Evolutionary conservation across 345 rosid species (phyloP), one percentile per base, ranked within the genome.

Genomic region (Aurinia saxatilis): DNA sequence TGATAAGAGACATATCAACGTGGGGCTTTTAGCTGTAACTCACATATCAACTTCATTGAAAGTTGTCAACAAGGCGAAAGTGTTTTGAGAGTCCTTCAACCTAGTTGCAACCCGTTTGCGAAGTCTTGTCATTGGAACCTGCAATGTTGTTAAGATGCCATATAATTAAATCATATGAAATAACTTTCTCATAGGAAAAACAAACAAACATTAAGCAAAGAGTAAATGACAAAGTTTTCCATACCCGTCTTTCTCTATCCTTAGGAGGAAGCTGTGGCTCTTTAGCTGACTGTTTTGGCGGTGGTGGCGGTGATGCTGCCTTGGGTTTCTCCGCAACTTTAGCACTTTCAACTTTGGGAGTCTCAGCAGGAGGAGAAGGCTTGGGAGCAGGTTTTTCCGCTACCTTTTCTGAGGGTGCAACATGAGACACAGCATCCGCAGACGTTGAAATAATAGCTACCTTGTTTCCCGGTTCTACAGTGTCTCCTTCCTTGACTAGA

Each of bases 51-150:
- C 92, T 81, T 90, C 99, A 76, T 95, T 90, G 80, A 95, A 95
- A 30, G 99, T 95, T 23, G 99, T 90, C 76, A 95, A 68, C 89
- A 95, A 16, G 0, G 99, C 95, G 67, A 95, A 95, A 16, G 97
- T 95, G 75, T 95, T 95, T 48, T 93, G 99, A 36, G 99, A 90
- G 66, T 93, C 99, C 72, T 93, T 93, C 91, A 93, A 72, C 63
- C 99, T 79, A 52, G 85, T 82, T 6, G 97, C 99, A 36, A 95
- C 97, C 47, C 97, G 80, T 71, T 95, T 95, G 50, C 97, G 79
- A 25, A 95, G 95, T 80, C 99, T 86, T 40, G 99, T 90, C 99
- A 95, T 95, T 35, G 99, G 96, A 74, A 95, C 90, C 99, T 95
- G 78, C 48, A 65, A 57, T 21, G 45, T 53, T 54, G 57, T 50